These are phyloP conservation scores for Lactarius tabidus DNA, from an alignment of 768 basidiomycete species.

Conservation along the genomic window DNA sequence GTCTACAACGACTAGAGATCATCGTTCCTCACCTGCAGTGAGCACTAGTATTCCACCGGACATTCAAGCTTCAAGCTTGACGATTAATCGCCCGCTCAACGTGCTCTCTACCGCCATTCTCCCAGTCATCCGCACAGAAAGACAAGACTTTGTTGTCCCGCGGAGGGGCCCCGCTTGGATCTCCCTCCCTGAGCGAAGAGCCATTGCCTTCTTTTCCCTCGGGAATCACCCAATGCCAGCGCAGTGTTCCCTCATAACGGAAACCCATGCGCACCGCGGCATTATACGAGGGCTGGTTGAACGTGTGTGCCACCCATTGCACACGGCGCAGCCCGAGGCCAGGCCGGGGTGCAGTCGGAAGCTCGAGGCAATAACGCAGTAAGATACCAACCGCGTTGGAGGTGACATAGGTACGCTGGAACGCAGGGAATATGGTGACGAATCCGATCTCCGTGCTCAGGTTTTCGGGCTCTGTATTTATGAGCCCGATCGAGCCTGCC, in stretches of 20 bases:
- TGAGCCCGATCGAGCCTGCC: conserved; percentile 37
- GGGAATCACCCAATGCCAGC: conserved; percentile 38
- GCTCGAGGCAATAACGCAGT: conserved; percentile 39
- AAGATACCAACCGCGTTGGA: no score
- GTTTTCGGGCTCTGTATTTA: conserved; percentile 26
- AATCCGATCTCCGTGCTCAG: conserved; percentile 13
- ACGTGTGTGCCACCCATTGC: conserved; percentile 39
- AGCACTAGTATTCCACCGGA: no score
- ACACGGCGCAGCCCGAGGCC: conserved; percentile 44
- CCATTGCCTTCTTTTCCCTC: conserved; percentile 12
- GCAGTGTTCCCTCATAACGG: conserved; percentile 38
- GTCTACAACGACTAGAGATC: background rate
- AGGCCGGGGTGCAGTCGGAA: conserved; percentile 24
- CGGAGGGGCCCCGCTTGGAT: conserved; percentile 33
- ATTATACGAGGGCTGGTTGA: conserved; percentile 37
- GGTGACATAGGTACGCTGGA: conserved; percentile 19
- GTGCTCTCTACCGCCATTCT: conserved; percentile 36
- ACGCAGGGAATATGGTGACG: conserved; percentile 13
- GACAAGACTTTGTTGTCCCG: conserved; percentile 48
- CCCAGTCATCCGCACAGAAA: conserved; percentile 63
- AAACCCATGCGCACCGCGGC: conserved; percentile 46
- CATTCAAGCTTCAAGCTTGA: background rate
- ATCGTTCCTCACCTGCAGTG: background rate
- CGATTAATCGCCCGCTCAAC: conserved; percentile 34
- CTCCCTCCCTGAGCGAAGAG: conserved; percentile 25